phyloP scores from a whole-genome alignment of 768 basidiomycete species.

The Tricholoma bakamatsutake region DNA sequence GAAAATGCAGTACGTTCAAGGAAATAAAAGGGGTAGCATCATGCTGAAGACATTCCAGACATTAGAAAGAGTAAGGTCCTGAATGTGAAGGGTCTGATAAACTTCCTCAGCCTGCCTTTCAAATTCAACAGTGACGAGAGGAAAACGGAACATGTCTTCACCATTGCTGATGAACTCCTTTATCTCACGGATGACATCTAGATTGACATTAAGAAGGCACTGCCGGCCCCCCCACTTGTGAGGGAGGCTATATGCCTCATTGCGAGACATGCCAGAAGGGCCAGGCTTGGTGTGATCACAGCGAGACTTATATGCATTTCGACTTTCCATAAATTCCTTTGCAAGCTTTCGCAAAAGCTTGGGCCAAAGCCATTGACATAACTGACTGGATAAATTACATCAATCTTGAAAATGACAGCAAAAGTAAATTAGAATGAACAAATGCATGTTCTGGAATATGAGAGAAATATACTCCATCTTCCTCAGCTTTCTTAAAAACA shows the following conservation, averaged over 20 bases:
- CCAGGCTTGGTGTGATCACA: not conserved
- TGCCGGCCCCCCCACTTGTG: not conserved
- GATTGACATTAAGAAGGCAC: not conserved
- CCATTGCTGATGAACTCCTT: too few species aligned
- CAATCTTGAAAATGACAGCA: not conserved
- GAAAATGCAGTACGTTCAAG: too few species aligned
- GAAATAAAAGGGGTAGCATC: too few species aligned
- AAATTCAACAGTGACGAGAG: not conserved
- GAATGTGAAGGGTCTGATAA: not conserved
- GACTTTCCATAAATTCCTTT: not conserved
- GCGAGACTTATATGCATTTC: not conserved
- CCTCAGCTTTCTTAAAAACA: constrained; percentile 15
- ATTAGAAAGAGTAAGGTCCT: not conserved
- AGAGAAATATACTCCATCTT: constrained; percentile 19
- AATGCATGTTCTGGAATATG: constrained; percentile 21
- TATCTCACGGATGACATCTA: not conserved
- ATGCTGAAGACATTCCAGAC: not conserved
- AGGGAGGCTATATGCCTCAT: too few species aligned
- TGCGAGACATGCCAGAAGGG: too few species aligned
- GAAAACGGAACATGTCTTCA: too few species aligned
- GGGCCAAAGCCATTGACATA: not conserved
- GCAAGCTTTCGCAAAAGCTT: too few species aligned
- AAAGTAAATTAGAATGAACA: constrained; percentile 7
- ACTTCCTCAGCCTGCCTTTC: not conserved
- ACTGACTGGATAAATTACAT: not conserved